These are phyloP conservation scores for Hapsidospora chrysogenum DNA, from an alignment of 495 filamentous ascomycete genomes.

Conservation along the genomic window DNA sequence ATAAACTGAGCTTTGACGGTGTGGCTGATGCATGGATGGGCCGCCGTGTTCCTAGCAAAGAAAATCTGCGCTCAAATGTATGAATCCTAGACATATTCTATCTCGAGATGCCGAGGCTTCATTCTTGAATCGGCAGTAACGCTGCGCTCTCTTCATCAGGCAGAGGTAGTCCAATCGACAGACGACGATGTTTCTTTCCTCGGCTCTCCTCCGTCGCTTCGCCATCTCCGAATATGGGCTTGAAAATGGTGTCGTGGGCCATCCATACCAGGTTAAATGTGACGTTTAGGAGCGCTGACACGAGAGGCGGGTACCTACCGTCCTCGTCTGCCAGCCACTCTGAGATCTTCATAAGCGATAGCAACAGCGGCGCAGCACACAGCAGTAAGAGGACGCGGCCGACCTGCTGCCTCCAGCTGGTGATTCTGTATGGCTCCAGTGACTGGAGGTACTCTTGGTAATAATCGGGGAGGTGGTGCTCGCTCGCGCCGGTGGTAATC, in stretches of 20 bases:
- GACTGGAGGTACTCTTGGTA: constrained; percentile 53
- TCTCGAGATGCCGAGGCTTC: not conserved
- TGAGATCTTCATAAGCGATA: constrained; percentile 27
- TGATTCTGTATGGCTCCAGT: constrained; percentile 53
- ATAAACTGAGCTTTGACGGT: too few species aligned
- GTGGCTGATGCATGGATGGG: too few species aligned
- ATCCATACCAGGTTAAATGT: constrained; percentile 47
- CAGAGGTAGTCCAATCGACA: not conserved
- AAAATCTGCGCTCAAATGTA: too few species aligned
- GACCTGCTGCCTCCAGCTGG: constrained; percentile 43
- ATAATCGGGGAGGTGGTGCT: constrained; percentile 57
- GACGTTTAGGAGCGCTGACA: constrained; percentile 25
- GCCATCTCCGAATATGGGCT: constrained; percentile 64
- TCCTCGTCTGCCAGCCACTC: constrained; percentile 38
- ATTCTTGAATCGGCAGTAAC: constrained; percentile 1
- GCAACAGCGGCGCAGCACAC: constrained; percentile 43
- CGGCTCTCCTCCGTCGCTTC: constrained; percentile 47
- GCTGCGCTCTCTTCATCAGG: constrained; percentile 8
- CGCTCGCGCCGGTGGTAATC: constrained; percentile 55
- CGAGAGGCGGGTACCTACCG: constrained; percentile 52
- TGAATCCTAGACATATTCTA: too few species aligned
- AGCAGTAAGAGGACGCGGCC: constrained; percentile 43
- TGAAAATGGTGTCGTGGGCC: constrained; percentile 56
- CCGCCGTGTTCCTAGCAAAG: too few species aligned
- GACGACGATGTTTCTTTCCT: constrained; percentile 3